Evolutionary conservation across 352 stramenopile species (phyloP).

Genomic region (Phytopythium mirpurense): DNA sequence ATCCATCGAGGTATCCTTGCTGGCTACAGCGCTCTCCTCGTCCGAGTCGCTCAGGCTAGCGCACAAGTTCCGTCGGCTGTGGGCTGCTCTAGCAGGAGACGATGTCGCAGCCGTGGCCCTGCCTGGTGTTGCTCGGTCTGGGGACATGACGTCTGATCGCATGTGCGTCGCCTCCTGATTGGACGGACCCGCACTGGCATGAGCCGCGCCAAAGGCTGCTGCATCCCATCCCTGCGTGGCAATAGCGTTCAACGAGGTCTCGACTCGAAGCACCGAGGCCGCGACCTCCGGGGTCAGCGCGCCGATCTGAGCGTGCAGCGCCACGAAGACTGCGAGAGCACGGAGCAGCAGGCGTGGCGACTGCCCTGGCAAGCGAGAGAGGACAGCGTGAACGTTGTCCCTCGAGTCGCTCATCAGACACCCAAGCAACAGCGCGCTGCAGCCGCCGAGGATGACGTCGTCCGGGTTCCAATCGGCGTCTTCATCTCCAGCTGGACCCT

Average conservation of each 20-base stretch:
- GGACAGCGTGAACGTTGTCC: slow-evolving; percentile 25
- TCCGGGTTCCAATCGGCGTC: slow-evolving; percentile 49
- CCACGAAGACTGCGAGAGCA: slow-evolving; percentile 55
- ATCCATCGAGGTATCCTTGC: not conserved
- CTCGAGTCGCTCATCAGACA: slow-evolving; percentile 61
- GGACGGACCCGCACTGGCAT: not conserved
- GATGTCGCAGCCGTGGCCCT: not conserved
- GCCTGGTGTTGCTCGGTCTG: not conserved
- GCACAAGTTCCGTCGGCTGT: not conserved
- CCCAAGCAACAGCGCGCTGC: slow-evolving; percentile 56
- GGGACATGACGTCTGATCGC: not conserved
- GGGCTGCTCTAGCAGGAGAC: not conserved
- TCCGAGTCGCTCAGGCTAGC: slow-evolving; percentile 5
- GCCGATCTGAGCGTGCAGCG: slow-evolving; percentile 72
- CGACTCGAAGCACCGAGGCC: slow-evolving; percentile 58
- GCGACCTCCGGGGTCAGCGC: slow-evolving; percentile 62
- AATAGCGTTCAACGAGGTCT: slow-evolving; percentile 48
- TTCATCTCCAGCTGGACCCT: not conserved
- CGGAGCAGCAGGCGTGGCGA: slow-evolving; percentile 50
- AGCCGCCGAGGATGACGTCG: slow-evolving; percentile 71
- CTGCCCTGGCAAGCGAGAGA: slow-evolving; percentile 31
- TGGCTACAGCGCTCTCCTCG: not conserved
- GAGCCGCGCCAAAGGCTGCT: not conserved
- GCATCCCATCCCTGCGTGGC: not conserved
- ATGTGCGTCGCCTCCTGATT: not conserved